Base-by-base conservation (phyloP, 768 basidiomycete species). In the Termitomyces sp. region DNA sequence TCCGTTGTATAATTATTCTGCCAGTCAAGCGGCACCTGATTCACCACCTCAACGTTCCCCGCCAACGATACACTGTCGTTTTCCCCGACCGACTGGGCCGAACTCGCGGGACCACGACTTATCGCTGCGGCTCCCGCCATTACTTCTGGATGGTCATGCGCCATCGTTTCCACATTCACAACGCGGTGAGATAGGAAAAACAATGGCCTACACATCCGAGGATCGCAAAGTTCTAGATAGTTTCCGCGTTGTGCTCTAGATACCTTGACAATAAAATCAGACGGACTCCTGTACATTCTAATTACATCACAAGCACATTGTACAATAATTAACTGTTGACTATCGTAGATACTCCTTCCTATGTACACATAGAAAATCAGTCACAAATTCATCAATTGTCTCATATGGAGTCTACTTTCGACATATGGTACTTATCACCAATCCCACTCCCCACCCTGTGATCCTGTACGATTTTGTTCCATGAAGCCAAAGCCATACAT, bases 151-250 rank as follows among this genome's bases (percentile, higher is more conserved):
- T 45, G 20, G 49, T 13, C 56, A 52, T 44, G 26, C 50, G 29
- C 53, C 62, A 34, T 45, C 37, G 58, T 28, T 64, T 57, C 42
- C 61, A 70, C n/a, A 72, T 69, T 41, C 71, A 70, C 37, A 72
- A 69, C 37, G 60, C 60, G 33, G 65, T 63, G 29, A 59, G 68
- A 39, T 61, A 62, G 37, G 49, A 34, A 53, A 54, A 49, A 26
- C 56, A 6, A 44, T 60, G 18, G 56, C 54, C 6, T 77, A 76
- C 70, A 74, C 73, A 33, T 75, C 79, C 47, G 85, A 86, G 66
- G 85, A 86, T 67, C 79, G 77, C 56, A 76, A 83, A 54, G 81
- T 76, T n/a, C 66, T 86, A 54, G 77, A 77, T 60, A 79, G 81
- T 46, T 80, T 86, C 65, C 80, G 80, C 45, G 76, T 85, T 45